A percentile compares a stretch with the other conserved stretches of the same genome.
phyloP scores from a whole-genome alignment of 331 rosid genomes.

The Malus hybrid region DNA sequence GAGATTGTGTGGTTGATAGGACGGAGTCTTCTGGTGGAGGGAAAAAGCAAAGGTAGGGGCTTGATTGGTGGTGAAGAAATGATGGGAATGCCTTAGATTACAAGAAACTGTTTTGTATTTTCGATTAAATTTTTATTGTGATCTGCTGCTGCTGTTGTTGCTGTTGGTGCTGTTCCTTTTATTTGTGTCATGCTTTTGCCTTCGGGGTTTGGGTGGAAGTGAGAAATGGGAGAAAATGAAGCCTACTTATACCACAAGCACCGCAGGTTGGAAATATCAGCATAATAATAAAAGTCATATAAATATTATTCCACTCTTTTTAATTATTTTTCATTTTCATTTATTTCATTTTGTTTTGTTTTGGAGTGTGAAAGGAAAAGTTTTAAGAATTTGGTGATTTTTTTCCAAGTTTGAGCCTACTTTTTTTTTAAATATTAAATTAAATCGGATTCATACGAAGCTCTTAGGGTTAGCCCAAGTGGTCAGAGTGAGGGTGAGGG shows the following conservation, averaged over 20 bases:
- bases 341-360: too few species aligned
- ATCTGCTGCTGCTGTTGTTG: background rate
- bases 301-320: too few species aligned
- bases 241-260: background rate
- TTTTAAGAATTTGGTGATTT: too few species aligned
- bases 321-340: too few species aligned
- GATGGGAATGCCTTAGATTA: constrained; percentile 85
- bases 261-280: background rate
- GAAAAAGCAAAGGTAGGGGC: constrained; percentile 46
- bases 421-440: too few species aligned
- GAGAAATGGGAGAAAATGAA: background rate
- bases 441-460: too few species aligned
- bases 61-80: constrained; percentile 98
- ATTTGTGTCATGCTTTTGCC: background rate
- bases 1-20: constrained; percentile 40
- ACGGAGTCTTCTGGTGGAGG: background rate
- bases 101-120: constrained; percentile 73
- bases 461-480: too few species aligned
- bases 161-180: background rate
- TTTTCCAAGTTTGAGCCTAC: too few species aligned
- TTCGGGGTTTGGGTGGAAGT: background rate
- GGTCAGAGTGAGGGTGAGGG: too few species aligned
- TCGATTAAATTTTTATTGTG: constrained; percentile 2
- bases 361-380: too few species aligned
- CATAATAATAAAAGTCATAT: too few species aligned